Conservation (phyloP, 768 basidiomycete species). For the Collybia sordida region DNA sequence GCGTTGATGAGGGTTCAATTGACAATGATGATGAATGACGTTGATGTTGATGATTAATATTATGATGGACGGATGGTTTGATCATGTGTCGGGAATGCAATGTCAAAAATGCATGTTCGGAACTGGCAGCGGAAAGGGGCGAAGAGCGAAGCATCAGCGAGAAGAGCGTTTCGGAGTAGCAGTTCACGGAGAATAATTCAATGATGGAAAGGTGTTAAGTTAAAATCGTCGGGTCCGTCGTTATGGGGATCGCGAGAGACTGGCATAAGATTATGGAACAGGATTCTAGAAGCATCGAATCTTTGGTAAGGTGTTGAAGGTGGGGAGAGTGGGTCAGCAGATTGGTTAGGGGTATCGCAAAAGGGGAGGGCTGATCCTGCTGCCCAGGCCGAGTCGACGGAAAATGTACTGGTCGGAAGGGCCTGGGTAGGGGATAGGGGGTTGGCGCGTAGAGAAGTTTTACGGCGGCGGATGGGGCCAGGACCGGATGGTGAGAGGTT, state of each 20-base stretch:
- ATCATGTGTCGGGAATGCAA: background rate
- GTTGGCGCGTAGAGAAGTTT: conserved; percentile 49
- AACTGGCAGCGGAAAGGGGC: background rate
- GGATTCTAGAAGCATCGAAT: conserved; percentile 47
- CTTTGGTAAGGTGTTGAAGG: conserved; percentile 33
- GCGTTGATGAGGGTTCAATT: too few species aligned
- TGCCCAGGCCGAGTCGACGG: background rate
- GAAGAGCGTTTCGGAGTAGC: too few species aligned
- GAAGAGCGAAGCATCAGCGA: background rate
- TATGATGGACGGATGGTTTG: background rate
- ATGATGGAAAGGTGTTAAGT: conserved; percentile 21
- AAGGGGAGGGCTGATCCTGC: conserved; percentile 6
- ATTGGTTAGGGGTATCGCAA: conserved; percentile 17
- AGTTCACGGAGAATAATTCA: background rate
- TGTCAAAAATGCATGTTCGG: background rate
- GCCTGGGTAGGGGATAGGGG: conserved; percentile 31
- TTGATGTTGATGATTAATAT: background rate
- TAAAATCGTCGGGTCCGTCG: conserved; percentile 29
- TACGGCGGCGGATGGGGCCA: conserved; percentile 62
- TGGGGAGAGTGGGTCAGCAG: conserved; percentile 12
- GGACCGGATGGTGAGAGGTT: conserved; percentile 24
- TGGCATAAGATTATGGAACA: conserved; percentile 65
- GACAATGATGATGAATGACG: background rate
- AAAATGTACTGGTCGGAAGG: conserved; percentile 7
- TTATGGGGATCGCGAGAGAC: conserved; percentile 39